Base-by-base conservation (phyloP, 805 yeast species). In the Dipodascus geniculatus region DNA sequence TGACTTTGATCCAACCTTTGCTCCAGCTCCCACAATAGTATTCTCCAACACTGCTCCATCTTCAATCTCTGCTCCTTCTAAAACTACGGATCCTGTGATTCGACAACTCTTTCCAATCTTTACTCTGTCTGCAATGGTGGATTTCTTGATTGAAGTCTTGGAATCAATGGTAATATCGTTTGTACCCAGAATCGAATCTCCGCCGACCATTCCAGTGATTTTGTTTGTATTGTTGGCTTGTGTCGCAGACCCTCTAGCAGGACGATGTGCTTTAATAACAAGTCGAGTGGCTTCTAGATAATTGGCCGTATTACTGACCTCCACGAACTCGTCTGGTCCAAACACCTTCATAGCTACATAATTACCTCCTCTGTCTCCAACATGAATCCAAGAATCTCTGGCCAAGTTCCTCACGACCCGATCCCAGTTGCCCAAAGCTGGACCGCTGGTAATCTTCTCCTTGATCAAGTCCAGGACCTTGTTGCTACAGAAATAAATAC, bases 321-420 rank as follows among this genome's bases (percentile, higher is more conserved):
- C 78, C 56, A 87, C 76, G 63, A 90, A 90, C 20, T 60, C 79
- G 55, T 81, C 79, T 24, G 76, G 72, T 2, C 96, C 96, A 23
- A 90, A 65, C 22, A 82, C 76, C 57, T 84, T 77, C 60, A 91
- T 72, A 2, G 85, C 85, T 17, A 93, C 77, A 0, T 82, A 77
- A 53, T 82, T 87, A 57, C 74, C 74, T 8, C 68, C 64, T 3
- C 63, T 61, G 6, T 28, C 33, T 6, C 33, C 33, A 0, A 84
- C 74, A 65, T 89, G 96, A 61, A 78, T 79, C 99, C 99, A 93
- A 1, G 96, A 83, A 58, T 95, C 79, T 68, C 98, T 79, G 2
- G 95, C 95, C 55, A 91, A 69, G 63, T 89, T 96, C 63, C 98
- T 79, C 47, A 89, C 77, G 22, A 90, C 74, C 49, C 61, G 62